Percentiles rank a stretch among this genome's conserved stretches.
Conservation (phyloP, 441 rosid species). For the Populus trichocarpa region DNA sequence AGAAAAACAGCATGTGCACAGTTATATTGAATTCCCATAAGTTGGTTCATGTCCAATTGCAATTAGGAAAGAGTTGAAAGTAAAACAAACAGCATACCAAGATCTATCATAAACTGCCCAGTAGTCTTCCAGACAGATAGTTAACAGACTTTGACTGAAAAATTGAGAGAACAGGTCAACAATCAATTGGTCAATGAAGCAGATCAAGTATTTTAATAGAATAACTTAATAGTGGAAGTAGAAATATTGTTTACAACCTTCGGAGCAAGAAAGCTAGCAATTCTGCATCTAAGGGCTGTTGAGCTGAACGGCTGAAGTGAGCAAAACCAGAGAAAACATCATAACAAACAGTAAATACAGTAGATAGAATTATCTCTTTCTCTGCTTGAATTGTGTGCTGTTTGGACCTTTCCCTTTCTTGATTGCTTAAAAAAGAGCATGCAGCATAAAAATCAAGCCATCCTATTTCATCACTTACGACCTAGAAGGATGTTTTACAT, state of each 20-base stretch:
- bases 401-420: conserved; percentile 49
- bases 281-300: conserved; percentile 47
- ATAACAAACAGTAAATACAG: conserved; percentile 60
- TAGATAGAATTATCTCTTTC: conserved; percentile 56
- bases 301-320: conserved; percentile 57
- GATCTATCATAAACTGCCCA: conserved; percentile 60
- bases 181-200: not conserved
- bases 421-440: conserved; percentile 22
- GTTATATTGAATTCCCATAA: not conserved
- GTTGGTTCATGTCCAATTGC: conserved; percentile 1
- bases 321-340: conserved; percentile 75
- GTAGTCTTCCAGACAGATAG: conserved; percentile 57
- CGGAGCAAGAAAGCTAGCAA: conserved; percentile 51
- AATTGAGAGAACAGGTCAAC: conserved; percentile 14
- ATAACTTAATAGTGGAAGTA: not conserved
- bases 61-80: not conserved
- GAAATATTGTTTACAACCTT: conserved; percentile 36
- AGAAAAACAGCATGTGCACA: not conserved
- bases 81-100: conserved; percentile 34
- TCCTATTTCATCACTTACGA: conserved; percentile 63
- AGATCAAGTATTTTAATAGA: conserved; percentile 1
- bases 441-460: conserved; percentile 65
- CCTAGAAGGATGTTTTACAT: conserved; percentile 26
- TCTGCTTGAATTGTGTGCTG: conserved; percentile 58
- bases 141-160: conserved; percentile 58